phyloP scores from a whole-genome alignment of 129 eudicot genomes.

The Escallonia herrerae region DNA sequence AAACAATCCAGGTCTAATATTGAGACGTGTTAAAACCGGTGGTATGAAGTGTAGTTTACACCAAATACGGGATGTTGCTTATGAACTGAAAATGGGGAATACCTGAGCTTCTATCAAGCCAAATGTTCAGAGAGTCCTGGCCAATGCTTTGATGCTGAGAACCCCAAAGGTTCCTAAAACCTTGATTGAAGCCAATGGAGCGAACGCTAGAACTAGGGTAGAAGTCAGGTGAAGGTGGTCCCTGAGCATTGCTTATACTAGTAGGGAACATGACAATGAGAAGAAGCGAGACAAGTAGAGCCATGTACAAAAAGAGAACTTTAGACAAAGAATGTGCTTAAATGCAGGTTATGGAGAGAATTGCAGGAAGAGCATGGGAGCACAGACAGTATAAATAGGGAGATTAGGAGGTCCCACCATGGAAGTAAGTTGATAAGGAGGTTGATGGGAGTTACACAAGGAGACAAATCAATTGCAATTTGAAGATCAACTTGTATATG shows the following conservation, averaged over 20 bases:
- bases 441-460: slow-evolving; percentile 22
- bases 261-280: slow-evolving; percentile 31
- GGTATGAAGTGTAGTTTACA: no score
- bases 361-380: slow-evolving; percentile 5
- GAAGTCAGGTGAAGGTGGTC: slow-evolving; percentile 85
- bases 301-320: slow-evolving; percentile 23
- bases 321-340: slow-evolving; percentile 6
- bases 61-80: neutral
- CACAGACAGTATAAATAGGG: slow-evolving; percentile 44
- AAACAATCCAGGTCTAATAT: no score
- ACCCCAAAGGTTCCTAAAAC: slow-evolving; percentile 70
- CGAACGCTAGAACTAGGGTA: slow-evolving; percentile 64
- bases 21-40: no score
- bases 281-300: slow-evolving; percentile 26
- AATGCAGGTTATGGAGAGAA: neutral
- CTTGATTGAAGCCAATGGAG: slow-evolving; percentile 50
- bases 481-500: slow-evolving; percentile 4
- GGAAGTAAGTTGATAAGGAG: slow-evolving; percentile 13
- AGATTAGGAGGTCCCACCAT: slow-evolving; percentile 27
- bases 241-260: slow-evolving; percentile 36
- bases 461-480: slow-evolving; percentile 5
- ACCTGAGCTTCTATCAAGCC: slow-evolving; percentile 82
- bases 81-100: neutral
- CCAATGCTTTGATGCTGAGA: slow-evolving; percentile 73
- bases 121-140: slow-evolving; percentile 43